Conservation (phyloP, 2,329 filamentous ascomycete species). For the Stylonectria norvegica region DNA sequence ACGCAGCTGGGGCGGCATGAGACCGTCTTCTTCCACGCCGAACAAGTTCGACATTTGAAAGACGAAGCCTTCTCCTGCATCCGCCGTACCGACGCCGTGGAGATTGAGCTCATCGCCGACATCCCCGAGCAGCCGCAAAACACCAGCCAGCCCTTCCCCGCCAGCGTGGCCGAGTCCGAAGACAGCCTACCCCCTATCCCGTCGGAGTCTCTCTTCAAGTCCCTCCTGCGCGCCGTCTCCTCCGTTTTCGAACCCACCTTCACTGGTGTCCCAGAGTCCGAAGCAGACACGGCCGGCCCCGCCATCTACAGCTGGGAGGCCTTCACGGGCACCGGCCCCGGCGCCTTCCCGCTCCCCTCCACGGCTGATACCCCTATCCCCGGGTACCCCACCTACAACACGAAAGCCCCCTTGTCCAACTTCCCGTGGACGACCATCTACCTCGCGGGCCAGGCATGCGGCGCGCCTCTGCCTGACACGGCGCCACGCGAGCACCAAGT, state of each 20-base stretch:
- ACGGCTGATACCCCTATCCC: conserved; percentile 53
- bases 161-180: conserved; percentile 14
- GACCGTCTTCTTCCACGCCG: conserved; percentile 73
- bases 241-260: conserved; percentile 41
- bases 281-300: conserved; percentile 28
- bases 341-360: conserved; percentile 68
- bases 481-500: conserved; percentile 63
- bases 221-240: conserved; percentile 44
- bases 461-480: conserved; percentile 49
- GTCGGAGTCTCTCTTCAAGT: conserved; percentile 43
- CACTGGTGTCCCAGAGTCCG: conserved; percentile 29
- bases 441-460: conserved; percentile 67
- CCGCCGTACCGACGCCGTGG: conserved; percentile 68
- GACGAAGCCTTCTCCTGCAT: conserved; percentile 83
- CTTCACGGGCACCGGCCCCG: conserved; percentile 51
- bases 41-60: conserved; percentile 70
- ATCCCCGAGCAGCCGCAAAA: conserved; percentile 22
- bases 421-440: conserved; percentile 70
- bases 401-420: conserved; percentile 35
- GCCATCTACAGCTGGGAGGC: conserved; percentile 51
- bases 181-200: conserved; percentile 14
- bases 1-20: conserved; percentile 83
- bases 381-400: conserved; percentile 40
- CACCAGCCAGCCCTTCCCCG: conserved; percentile 18
- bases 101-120: conserved; percentile 61